phyloP scores from a whole-genome alignment of 1,139 yeast species.

The Kluyveromyces sp. region DNA sequence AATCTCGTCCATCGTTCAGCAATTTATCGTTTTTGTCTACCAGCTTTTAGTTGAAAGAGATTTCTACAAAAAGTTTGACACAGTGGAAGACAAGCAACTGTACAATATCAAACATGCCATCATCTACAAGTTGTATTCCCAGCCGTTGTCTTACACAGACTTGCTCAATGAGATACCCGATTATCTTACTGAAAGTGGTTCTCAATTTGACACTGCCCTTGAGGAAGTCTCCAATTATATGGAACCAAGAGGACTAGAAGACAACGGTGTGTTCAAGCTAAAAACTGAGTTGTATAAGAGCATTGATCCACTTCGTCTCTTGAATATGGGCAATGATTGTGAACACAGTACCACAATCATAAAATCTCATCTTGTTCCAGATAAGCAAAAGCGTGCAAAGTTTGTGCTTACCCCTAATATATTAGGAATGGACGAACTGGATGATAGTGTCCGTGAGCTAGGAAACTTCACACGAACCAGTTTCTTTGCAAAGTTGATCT shows the following conservation, averaged over 20 bases:
- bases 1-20: constrained; percentile 44
- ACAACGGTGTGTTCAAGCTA: constrained; percentile 49
- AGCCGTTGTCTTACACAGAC: constrained; percentile 49
- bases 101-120: constrained; percentile 36
- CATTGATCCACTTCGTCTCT: constrained; percentile 35
- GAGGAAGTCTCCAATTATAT: constrained; percentile 44
- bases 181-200: constrained; percentile 33
- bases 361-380: constrained; percentile 32
- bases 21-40: constrained; percentile 50
- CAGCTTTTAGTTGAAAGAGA: constrained; percentile 50
- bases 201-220: constrained; percentile 36
- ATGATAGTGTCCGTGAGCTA: constrained; percentile 33
- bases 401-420: constrained; percentile 41
- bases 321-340: constrained; percentile 33
- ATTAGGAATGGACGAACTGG: constrained; percentile 27
- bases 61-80: constrained; percentile 35
- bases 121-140: constrained; percentile 43
- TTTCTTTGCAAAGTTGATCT: constrained; percentile 49
- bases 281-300: constrained; percentile 40
- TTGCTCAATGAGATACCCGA: constrained; percentile 37
- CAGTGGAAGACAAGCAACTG: constrained; percentile 28
- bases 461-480: constrained; percentile 47
- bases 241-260: constrained; percentile 49
- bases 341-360: constrained; percentile 39
- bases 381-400: constrained; percentile 37